phyloP scores from a whole-genome alignment of 495 filamentous ascomycete genomes.

The Neurospora cerealis region DNA sequence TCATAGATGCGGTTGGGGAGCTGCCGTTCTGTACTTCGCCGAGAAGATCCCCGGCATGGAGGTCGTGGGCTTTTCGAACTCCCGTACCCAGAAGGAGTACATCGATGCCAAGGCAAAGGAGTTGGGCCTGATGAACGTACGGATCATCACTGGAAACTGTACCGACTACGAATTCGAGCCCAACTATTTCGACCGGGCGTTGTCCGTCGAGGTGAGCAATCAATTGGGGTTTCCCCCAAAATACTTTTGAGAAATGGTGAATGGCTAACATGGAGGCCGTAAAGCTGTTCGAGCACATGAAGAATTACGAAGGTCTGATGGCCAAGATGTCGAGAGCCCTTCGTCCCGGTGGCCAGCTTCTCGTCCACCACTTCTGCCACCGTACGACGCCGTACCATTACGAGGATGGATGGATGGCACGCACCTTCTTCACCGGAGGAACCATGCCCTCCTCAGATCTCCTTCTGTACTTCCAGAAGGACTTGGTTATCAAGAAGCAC shows the following conservation, averaged over 20 bases:
- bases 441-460: slow-evolving; percentile 60
- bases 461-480: slow-evolving; percentile 53
- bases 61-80: slow-evolving; percentile 57
- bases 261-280: not conserved
- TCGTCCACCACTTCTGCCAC: slow-evolving; percentile 56
- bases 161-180: slow-evolving; percentile 49
- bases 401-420: slow-evolving; percentile 63
- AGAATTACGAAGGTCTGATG: slow-evolving; percentile 58
- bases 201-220: slow-evolving; percentile 46
- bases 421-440: slow-evolving; percentile 58
- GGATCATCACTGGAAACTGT: slow-evolving; percentile 51
- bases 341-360: slow-evolving; percentile 50
- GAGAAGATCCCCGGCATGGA: slow-evolving; percentile 45
- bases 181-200: slow-evolving; percentile 45
- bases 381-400: slow-evolving; percentile 53
- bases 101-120: slow-evolving; percentile 46
- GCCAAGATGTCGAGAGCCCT: slow-evolving; percentile 46
- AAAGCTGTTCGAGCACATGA: slow-evolving; percentile 62
- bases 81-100: slow-evolving; percentile 50
- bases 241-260: too few species aligned
- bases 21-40: slow-evolving; percentile 50
- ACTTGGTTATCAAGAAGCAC: slow-evolving; percentile 45
- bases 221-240: not conserved
- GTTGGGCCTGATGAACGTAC: slow-evolving; percentile 44
- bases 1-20: slow-evolving; percentile 55